Evolutionary conservation across 352 stramenopile species (phyloP).

Genomic region (Thalassiosira mediterranea): DNA sequence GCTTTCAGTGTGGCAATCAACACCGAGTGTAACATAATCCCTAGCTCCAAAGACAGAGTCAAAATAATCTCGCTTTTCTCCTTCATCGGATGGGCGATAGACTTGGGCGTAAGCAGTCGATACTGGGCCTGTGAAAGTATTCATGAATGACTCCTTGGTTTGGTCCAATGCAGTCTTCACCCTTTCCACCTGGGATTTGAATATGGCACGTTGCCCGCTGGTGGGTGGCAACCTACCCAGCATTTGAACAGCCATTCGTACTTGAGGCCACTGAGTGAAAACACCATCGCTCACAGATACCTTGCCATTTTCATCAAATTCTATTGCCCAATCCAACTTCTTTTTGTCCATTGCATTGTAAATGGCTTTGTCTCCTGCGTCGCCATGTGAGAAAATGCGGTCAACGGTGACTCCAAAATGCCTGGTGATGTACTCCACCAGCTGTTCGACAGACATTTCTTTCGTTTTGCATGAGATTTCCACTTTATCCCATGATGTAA

Average conservation of each 20-base stretch:
- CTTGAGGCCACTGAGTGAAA: constrained; percentile 67
- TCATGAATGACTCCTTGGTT: constrained; percentile 63
- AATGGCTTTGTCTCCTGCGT: constrained; percentile 58
- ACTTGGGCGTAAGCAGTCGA: constrained; percentile 53
- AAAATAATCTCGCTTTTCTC: constrained; percentile 64
- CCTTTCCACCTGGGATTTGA: constrained; percentile 63
- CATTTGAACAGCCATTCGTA: constrained; percentile 69
- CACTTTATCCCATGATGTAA: constrained; percentile 71
- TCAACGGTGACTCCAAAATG: constrained; percentile 61
- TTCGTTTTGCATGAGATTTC: constrained; percentile 56
- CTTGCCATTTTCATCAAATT: constrained; percentile 63
- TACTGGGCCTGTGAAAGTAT: constrained; percentile 53
- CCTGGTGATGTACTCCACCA: constrained; percentile 57
- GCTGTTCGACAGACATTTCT: constrained; percentile 63
- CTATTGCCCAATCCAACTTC: constrained; percentile 65
- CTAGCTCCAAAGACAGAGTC: constrained; percentile 50
- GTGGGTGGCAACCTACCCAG: constrained; percentile 54
- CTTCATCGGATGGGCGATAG: constrained; percentile 58
- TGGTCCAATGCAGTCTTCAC: constrained; percentile 64
- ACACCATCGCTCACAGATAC: constrained; percentile 61
- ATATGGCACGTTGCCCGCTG: constrained; percentile 62
- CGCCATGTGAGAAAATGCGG: constrained; percentile 62
- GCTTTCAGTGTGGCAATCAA: constrained; percentile 53
- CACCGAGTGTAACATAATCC: constrained; percentile 61
- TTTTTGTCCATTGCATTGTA: constrained; percentile 61